phyloP scores from a whole-genome alignment of 441 rosid species.

The Flueggea neowawraea region DNA sequence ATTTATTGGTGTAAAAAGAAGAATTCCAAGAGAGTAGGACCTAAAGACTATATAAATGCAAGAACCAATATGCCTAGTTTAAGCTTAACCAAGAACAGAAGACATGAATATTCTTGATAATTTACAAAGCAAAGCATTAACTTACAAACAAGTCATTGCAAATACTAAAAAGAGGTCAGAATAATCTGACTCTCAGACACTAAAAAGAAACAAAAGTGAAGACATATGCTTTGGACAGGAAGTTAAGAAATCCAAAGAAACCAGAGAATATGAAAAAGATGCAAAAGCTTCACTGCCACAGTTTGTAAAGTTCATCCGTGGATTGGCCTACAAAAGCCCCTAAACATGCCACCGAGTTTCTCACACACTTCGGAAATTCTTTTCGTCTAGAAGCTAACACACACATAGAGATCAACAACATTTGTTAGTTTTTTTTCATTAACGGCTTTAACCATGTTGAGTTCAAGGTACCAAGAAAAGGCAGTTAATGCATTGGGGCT shows the following conservation, averaged over 20 bases:
- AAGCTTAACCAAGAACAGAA: slow-evolving; percentile 25
- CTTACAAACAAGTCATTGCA: slow-evolving; percentile 18
- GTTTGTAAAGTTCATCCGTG: slow-evolving; percentile 27
- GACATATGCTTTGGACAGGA: slow-evolving; percentile 69
- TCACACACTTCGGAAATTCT: slow-evolving; percentile 9
- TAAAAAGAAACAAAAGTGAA: not conserved
- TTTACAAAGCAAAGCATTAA: slow-evolving; percentile 50
- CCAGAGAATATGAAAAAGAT: slow-evolving; percentile 38
- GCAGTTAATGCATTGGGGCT: slow-evolving; percentile 33
- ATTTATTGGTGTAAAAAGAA: not conserved
- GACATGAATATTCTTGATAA: slow-evolving; percentile 45
- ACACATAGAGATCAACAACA: not conserved
- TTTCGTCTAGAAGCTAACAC: not conserved
- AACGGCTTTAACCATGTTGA: slow-evolving; percentile 29
- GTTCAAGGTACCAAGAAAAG: slow-evolving; percentile 14
- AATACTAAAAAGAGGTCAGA: slow-evolving; percentile 3
- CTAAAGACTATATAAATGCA: not conserved
- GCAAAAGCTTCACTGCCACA: slow-evolving; percentile 61
- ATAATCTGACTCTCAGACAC: not conserved
- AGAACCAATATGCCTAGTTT: not conserved
- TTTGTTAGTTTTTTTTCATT: not conserved
- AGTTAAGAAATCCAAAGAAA: slow-evolving; percentile 39
- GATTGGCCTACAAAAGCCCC: slow-evolving; percentile 59
- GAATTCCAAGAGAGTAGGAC: not conserved
- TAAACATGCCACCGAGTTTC: slow-evolving; percentile 16